These are phyloP conservation scores for Murraya paniculata DNA, from an alignment of 345 rosid genomes.

Conservation along the genomic window DNA sequence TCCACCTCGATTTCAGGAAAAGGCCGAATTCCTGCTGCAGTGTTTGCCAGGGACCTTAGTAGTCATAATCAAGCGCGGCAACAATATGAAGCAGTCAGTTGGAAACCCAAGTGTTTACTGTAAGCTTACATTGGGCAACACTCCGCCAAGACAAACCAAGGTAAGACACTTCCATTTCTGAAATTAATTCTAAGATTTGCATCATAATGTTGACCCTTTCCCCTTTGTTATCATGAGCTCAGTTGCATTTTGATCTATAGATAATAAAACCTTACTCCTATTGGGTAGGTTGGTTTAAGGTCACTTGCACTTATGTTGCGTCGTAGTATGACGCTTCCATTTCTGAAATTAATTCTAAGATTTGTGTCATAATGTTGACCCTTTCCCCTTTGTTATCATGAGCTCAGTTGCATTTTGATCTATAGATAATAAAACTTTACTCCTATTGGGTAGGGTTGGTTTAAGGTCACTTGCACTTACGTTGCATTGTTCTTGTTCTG, in stretches of 20 bases:
- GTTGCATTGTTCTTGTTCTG: neutral
- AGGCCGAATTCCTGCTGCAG: slow-evolving; percentile 92
- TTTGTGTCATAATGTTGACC: neutral
- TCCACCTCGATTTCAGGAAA: slow-evolving; percentile 99
- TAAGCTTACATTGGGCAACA: slow-evolving; percentile 88
- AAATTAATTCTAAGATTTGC: neutral
- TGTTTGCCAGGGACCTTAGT: slow-evolving; percentile 97
- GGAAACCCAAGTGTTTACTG: slow-evolving; percentile 98
- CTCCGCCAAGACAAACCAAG: slow-evolving; percentile 84
- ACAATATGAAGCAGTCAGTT: slow-evolving; percentile 98
- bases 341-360: neutral
- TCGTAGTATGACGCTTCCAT: neutral
- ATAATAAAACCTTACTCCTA: neutral
- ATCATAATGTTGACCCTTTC: too few relatives aligned
- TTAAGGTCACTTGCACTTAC: neutral
- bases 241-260: neutral
- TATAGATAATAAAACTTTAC: neutral
- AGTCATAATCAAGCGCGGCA: slow-evolving; percentile 91
- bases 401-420: neutral
- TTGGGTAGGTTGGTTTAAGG: neutral
- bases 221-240: neutral
- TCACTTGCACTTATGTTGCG: neutral
- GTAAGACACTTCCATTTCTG: slow-evolving; percentile 28
- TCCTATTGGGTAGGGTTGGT: neutral
- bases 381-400: too few relatives aligned